Evolutionary conservation across 2,329 filamentous ascomycete species (phyloP), one percentile per base, ranked within the genome.

Genomic region (Penicillium carneum): DNA sequence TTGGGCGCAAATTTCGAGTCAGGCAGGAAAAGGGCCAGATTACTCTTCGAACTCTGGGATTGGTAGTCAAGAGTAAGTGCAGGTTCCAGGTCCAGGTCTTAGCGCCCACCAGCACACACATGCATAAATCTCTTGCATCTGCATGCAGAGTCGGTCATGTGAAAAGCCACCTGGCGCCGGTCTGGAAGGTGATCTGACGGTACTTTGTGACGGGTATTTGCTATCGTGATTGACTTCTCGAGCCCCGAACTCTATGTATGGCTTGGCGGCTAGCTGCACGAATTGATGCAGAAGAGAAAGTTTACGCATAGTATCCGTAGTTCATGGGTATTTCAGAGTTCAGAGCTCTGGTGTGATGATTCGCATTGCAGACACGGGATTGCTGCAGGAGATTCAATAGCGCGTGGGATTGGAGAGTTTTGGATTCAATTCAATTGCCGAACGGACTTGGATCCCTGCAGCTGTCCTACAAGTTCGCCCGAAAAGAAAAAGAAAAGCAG

Each of bases 131-230:
- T 74, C 71, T 65, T 73, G 71, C 69, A 68, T 63, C 57, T 71
- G 70, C 73, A 75, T 75, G 73, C 73, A 75, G 72, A 73, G 63
- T 64, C 43, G 65, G 72, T 75, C 73, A 75, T 75, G 73, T 75
- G 73, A 72, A 59, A 58, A 66, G 42, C 46, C 57, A 58, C 63
- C 56, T 61, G 23, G 55, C 14, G 46, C 18, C 38, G 41, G 42
- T 58, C 59, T 52, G 34, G 43, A 47, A 38, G 61, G 48, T 29
- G 36, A 42, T 47, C 39, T 59, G 38, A 38, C 16, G 20, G 39
- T 62, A 12, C 23, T 41, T 33, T 36, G 34, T 43, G 46, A 34
- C 6, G 14, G n/a, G 36, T 18, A 26, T 18, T 20, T 41, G 23
- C 14, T 10, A 23, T 3, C 5, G 20, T 34, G 4, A 48, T 48